Conservation (phyloP, 129 eudicot genomes). For the Tagetes patula region DNA sequence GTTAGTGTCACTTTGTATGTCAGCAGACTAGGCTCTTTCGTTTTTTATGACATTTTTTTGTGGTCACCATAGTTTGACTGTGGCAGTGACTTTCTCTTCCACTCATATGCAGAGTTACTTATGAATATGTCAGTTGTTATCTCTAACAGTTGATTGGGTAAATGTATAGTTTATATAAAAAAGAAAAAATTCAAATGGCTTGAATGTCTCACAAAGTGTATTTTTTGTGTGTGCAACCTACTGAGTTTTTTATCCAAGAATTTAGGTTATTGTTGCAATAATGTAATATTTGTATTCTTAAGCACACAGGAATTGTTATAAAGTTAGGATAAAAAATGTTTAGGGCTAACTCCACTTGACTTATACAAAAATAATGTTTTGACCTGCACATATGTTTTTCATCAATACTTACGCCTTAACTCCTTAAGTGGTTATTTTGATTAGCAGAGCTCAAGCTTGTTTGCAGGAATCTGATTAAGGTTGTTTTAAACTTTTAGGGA, state of each 20-base stretch:
- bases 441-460: background rate
- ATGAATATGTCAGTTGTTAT: background rate
- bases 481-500: constrained; percentile 54
- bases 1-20: background rate
- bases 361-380: background rate
- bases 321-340: background rate
- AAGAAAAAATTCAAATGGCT: background rate
- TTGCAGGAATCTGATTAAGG: background rate
- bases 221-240: background rate
- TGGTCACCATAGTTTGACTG: background rate
- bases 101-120: background rate
- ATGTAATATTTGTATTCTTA: background rate
- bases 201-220: background rate
- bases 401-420: background rate
- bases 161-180: background rate
- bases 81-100: background rate
- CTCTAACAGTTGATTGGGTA: background rate
- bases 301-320: background rate
- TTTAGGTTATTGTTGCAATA: background rate
- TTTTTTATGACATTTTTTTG: background rate
- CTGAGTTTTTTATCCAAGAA: background rate
- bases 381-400: background rate
- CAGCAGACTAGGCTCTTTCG: background rate
- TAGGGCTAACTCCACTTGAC: background rate
- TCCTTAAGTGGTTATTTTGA: background rate